Base-by-base conservation (phyloP, 352 stramenopile species). In the Pythium aphanidermatum region DNA sequence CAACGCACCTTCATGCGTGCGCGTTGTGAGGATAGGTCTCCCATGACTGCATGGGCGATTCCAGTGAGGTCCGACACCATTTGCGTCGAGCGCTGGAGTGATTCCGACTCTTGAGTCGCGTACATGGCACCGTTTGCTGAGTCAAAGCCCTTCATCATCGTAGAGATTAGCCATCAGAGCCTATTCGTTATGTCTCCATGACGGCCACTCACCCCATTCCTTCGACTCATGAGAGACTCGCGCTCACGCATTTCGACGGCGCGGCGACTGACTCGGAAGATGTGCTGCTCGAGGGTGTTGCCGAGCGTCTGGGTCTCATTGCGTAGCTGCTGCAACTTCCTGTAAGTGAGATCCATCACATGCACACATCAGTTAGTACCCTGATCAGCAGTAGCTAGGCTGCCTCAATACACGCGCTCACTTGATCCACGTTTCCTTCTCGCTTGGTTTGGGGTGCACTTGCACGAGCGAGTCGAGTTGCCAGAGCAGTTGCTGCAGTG, bases 381-480 rank as follows among this genome's bases (percentile, higher is more conserved):
- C n/a, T n/a, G n/a, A 33, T 9, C 28, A 33, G 14, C 28, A 33
- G 14, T 9, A 9, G 28, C 28, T 33, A 14, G n/a, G n/a, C n/a
- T n/a, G n/a, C n/a, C n/a, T n/a, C n/a, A n/a, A n/a, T n/a, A n/a
- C n/a, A n/a, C n/a, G n/a, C 19, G 61, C 66, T 39, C 32, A 83
- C 70, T 89, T 90, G 23, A 55, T 54, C 81, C 81, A 92, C n/a
- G 72, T 89, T 42, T 90, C 75, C 32, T 66, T 74, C 46, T 85
- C 77, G 2, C 31, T 37, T 0, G 70, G 58, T 25, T 72, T 70
- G 13, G 54, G 33, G 34, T 74, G 72, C 23, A 73, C 68, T 44
- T 90, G 74, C 31, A 79, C 70, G 38, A 92, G 73, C 44, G 81
- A 92, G 30, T 92, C 81, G 32, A 92, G 61, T 32, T 90, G 81